Conservation (phyloP, 257 asterid species). For the Echites panduratus region DNA sequence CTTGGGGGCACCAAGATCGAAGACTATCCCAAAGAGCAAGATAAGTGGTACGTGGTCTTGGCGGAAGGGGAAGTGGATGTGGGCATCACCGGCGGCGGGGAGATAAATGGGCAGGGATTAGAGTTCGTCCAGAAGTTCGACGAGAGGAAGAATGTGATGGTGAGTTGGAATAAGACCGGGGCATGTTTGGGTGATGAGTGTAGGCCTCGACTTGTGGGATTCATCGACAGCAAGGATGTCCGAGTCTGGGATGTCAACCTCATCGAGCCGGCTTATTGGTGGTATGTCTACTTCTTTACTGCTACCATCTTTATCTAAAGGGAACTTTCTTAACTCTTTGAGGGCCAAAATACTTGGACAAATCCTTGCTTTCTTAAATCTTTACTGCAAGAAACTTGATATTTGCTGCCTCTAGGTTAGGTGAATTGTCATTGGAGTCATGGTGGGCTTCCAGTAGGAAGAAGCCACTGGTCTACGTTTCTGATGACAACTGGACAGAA, state of each 20-base stretch:
- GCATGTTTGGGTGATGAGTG: slow-evolving; percentile 90
- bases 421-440: no score
- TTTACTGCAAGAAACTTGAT: no score
- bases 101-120: slow-evolving; percentile 90
- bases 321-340: no score
- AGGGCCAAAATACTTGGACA: no score
- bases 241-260: slow-evolving; percentile 49
- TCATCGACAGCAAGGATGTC: slow-evolving; percentile 55
- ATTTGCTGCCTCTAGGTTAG: no score
- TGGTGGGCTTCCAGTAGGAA: neutral
- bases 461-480: no score
- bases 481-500: no score
- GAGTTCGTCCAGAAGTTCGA: slow-evolving; percentile 63
- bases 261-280: slow-evolving; percentile 81
- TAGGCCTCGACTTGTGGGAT: slow-evolving; percentile 83
- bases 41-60: slow-evolving; percentile 75
- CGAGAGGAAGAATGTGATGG: slow-evolving; percentile 91
- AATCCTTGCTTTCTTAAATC: neutral
- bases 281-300: slow-evolving; percentile 31
- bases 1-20: slow-evolving; percentile 59
- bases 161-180: slow-evolving; percentile 83
- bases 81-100: slow-evolving; percentile 94
- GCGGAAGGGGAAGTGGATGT: slow-evolving; percentile 67
- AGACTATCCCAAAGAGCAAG: slow-evolving; percentile 63
- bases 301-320: neutral